These are phyloP conservation scores for Rhytidiadelphus loreus DNA, from an alignment of 225 moss, liverwort and hornwort species.

Conservation along the genomic window DNA sequence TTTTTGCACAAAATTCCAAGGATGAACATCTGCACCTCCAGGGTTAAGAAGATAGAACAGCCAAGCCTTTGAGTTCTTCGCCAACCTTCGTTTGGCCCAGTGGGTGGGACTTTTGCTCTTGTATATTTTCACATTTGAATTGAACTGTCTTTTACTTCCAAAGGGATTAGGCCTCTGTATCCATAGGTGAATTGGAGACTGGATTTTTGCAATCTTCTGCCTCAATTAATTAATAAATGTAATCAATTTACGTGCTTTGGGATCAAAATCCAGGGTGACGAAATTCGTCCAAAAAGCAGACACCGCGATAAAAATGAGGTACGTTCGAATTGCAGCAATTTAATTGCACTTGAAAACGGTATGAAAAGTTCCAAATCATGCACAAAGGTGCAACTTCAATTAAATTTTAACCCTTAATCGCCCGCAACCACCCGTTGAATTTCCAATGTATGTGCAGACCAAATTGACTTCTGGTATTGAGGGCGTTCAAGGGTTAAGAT, in stretches of 20 bases:
- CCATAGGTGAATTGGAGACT: background rate
- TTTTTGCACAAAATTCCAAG: too few species aligned
- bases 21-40: too few species aligned
- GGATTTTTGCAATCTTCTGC: background rate
- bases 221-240: background rate
- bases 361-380: conserved; percentile 8
- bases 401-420: background rate
- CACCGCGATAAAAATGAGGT: background rate
- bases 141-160: background rate
- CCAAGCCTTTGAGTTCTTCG: background rate
- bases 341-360: background rate
- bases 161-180: too few species aligned
- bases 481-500: background rate
- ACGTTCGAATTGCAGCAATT: background rate
- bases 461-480: background rate
- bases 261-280: background rate
- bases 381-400: conserved; percentile 21
- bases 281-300: background rate
- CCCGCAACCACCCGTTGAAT: background rate
- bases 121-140: background rate
- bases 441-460: background rate
- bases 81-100: background rate
- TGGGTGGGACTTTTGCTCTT: too few species aligned
- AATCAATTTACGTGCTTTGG: background rate
- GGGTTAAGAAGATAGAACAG: background rate